A percentile compares a stretch with the other conserved stretches of the same genome.
Conservation (phyloP, 2,329 filamentous ascomycete genomes). For the Colletotrichum sansevieriae region DNA sequence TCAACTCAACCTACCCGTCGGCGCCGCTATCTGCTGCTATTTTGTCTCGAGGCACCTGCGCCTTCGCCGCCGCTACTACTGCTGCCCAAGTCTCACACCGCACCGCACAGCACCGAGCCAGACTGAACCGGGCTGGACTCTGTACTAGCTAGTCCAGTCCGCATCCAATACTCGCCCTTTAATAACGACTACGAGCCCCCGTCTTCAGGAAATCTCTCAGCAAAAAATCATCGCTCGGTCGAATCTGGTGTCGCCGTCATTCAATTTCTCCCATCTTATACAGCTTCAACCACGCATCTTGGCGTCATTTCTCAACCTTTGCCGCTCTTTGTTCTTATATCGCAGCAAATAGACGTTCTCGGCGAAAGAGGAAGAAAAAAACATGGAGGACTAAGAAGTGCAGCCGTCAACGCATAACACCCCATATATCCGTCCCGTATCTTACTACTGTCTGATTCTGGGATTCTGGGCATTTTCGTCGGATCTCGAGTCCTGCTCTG, state of each 20-base stretch:
- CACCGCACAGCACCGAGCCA: conserved; percentile 9
- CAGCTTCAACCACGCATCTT: conserved; percentile 13
- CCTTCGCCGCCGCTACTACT: neutral
- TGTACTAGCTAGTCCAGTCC: conserved; percentile 9
- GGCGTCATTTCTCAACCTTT: neutral
- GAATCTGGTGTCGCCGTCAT: neutral
- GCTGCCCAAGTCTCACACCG: conserved; percentile 13
- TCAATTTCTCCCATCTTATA: neutral
- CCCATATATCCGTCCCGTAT: conserved; percentile 10
- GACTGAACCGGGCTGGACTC: conserved; percentile 12
- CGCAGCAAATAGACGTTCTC: conserved; percentile 6
- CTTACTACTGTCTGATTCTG: conserved; percentile 6
- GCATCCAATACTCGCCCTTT: conserved; percentile 23
- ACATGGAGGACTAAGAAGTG: conserved; percentile 20
- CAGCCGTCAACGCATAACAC: conserved; percentile 29
- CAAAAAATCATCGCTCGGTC: conserved; percentile 4
- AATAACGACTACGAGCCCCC: conserved; percentile 32
- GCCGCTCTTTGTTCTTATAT: neutral
- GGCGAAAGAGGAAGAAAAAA: conserved; percentile 1
- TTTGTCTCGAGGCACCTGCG: neutral
- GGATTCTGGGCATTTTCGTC: conserved; percentile 29
- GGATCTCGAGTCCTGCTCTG: conserved; percentile 21
- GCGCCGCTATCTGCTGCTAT: neutral
- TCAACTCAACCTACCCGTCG: neutral
- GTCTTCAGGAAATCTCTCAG: conserved; percentile 15